phyloP scores from a whole-genome alignment of 2,329 filamentous ascomycete genomes.

The Diaporthe eres region DNA sequence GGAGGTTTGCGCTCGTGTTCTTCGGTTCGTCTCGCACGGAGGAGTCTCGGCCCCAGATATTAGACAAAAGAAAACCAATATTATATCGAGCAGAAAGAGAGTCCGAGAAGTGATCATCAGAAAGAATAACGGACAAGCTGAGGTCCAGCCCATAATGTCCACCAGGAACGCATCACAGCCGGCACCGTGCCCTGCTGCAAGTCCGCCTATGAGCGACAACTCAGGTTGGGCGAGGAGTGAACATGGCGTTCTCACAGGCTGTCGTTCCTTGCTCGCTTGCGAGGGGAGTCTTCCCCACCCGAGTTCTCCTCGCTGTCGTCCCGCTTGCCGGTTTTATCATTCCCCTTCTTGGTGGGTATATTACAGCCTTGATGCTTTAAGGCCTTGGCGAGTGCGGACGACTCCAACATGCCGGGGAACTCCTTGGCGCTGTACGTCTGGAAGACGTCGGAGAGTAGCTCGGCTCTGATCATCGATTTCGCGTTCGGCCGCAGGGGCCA shows the following conservation, averaged over 20 bases:
- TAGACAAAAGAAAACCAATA: constrained; percentile 15
- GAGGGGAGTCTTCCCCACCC: constrained; percentile 61
- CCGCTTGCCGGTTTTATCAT: constrained; percentile 68
- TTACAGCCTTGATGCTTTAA: constrained; percentile 86
- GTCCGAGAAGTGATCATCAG: neutral
- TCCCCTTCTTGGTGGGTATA: constrained; percentile 89
- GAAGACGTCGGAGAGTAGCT: constrained; percentile 75
- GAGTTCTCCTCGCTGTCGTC: constrained; percentile 59
- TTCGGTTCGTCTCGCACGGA: neutral
- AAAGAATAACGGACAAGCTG: neutral
- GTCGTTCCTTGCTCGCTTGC: constrained; percentile 47
- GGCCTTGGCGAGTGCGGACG: constrained; percentile 79
- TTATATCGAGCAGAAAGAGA: neutral
- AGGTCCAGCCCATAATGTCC: constrained; percentile 15
- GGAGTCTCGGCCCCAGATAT: neutral
- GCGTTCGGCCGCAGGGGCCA: constrained; percentile 55
- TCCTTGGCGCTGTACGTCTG: constrained; percentile 88
- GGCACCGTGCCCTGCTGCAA: constrained; percentile 7
- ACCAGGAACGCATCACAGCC: neutral
- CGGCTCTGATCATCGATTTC: constrained; percentile 64
- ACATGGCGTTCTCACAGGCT: constrained; percentile 35
- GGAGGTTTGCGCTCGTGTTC: neutral
- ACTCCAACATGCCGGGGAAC: constrained; percentile 87
- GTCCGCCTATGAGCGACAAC: constrained; percentile 12
- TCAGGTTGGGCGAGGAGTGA: constrained; percentile 9